A percentile compares a stretch with the other conserved stretches of the same genome.
Conservation (phyloP, 2,329 filamentous ascomycete genomes). For the Raffaelea albimanens region DNA sequence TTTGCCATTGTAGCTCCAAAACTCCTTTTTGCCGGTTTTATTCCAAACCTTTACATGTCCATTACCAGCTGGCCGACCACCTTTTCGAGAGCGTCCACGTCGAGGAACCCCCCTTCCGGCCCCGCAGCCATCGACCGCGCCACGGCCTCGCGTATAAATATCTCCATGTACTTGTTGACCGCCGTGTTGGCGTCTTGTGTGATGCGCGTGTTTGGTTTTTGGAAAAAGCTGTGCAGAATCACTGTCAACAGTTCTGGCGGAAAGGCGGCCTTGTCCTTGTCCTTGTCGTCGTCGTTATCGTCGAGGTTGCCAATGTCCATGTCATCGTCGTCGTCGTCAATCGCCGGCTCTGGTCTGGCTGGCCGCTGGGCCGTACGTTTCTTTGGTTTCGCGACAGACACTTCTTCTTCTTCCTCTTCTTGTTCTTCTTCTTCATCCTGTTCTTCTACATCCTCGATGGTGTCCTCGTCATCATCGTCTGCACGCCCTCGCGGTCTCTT, state of each 20-base stretch:
- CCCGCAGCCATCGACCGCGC: conserved; percentile 68
- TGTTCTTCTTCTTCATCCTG: conserved; percentile 13
- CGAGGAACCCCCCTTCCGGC: conserved; percentile 54
- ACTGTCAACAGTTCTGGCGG: conserved; percentile 66
- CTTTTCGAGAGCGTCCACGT: conserved; percentile 87
- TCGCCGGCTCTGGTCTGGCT: not conserved
- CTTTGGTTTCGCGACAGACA: too few species aligned
- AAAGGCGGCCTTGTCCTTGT: conserved; percentile 35
- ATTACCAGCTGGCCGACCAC: conserved; percentile 75
- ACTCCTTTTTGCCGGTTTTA: too few species aligned
- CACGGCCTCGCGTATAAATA: conserved; percentile 84
- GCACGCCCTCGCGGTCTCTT: not conserved
- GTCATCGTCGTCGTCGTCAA: conserved; percentile 23
- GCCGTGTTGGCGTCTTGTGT: conserved; percentile 68
- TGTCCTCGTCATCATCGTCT: conserved; percentile 15
- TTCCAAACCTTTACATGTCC: conserved; percentile 57
- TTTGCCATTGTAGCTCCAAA: too few species aligned
- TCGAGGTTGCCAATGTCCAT: not conserved
- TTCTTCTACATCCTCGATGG: conserved; percentile 7
- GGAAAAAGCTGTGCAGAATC: conserved; percentile 72
- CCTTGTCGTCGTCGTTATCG: not conserved
- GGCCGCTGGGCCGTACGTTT: too few species aligned
- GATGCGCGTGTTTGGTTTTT: conserved; percentile 53
- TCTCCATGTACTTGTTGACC: conserved; percentile 77
- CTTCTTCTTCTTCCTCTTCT: conserved; percentile 12